Conservation (phyloP, 1,284 basidiomycete species). For the Heimioporus retisporus region DNA sequence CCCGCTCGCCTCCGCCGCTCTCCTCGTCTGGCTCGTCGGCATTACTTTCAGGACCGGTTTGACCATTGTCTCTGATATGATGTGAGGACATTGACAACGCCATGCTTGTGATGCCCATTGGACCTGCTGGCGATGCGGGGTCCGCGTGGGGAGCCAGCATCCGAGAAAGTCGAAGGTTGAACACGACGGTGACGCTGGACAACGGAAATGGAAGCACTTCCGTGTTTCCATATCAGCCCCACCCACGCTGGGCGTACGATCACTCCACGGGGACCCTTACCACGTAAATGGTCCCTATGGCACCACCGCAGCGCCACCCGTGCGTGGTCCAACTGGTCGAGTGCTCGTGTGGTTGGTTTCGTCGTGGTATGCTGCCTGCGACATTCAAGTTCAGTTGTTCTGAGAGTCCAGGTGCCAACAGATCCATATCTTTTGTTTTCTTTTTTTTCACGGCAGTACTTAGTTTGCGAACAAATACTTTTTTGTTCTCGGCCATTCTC, state of each 20-base stretch:
- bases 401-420: too few relatives aligned
- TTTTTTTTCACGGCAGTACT: too few relatives aligned
- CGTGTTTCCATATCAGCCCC: slow-evolving; percentile 47
- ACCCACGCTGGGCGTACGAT: slow-evolving; percentile 30
- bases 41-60: slow-evolving; percentile 30
- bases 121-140: slow-evolving; percentile 47
- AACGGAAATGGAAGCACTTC: slow-evolving; percentile 8
- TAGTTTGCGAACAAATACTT: too few relatives aligned
- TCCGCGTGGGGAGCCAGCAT: slow-evolving; percentile 17
- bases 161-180: slow-evolving; percentile 24
- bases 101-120: slow-evolving; percentile 80
- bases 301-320: slow-evolving; percentile 44
- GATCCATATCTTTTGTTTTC: too few relatives aligned
- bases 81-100: slow-evolving; percentile 77
- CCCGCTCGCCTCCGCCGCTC: slow-evolving; percentile 38
- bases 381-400: too few relatives aligned
- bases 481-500: too few relatives aligned
- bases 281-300: slow-evolving; percentile 24
- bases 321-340: slow-evolving; percentile 54
- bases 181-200: slow-evolving; percentile 5
- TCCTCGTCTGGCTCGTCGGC: slow-evolving; percentile 42
- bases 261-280: slow-evolving; percentile 42
- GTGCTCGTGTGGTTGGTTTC: too few relatives aligned
- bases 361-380: too few relatives aligned
- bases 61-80: slow-evolving; percentile 45